Conservation (phyloP, 345 rosid species). For the Litchi chinensis region DNA sequence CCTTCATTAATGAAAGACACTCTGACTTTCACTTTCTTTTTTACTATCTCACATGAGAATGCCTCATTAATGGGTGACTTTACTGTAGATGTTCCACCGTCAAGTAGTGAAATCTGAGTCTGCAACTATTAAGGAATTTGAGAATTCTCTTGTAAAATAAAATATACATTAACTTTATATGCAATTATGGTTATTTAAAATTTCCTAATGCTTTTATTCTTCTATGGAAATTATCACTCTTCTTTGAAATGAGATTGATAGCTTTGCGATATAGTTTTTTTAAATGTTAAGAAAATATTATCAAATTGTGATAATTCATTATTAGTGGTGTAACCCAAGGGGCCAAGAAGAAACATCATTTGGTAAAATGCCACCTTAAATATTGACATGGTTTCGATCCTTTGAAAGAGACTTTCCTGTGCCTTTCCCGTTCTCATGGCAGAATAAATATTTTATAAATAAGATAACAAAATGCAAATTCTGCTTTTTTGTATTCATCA, state of each 20-base stretch:
- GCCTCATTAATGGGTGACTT: slow-evolving; percentile 18
- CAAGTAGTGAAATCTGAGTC: slow-evolving; percentile 95
- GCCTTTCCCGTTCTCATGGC: background rate
- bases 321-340: background rate
- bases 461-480: background rate
- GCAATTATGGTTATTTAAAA: background rate
- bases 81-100: slow-evolving; percentile 66
- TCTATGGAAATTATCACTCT: background rate
- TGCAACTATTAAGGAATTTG: slow-evolving; percentile 86
- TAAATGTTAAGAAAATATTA: background rate
- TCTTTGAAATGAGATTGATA: slow-evolving; percentile 6
- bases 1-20: background rate
- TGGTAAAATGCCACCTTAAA: background rate
- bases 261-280: background rate
- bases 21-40: background rate
- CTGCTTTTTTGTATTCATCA: background rate
- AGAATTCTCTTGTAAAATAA: background rate
- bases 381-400: background rate
- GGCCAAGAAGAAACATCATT: background rate
- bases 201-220: background rate
- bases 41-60: background rate
- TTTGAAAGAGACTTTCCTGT: background rate
- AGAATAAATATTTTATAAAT: background rate
- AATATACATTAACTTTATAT: background rate
- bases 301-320: background rate